Percentiles rank a stretch among this genome's conserved stretches.
Evolutionary conservation across 306 rosid species (phyloP).

Genomic region (Prunus salicina): DNA sequence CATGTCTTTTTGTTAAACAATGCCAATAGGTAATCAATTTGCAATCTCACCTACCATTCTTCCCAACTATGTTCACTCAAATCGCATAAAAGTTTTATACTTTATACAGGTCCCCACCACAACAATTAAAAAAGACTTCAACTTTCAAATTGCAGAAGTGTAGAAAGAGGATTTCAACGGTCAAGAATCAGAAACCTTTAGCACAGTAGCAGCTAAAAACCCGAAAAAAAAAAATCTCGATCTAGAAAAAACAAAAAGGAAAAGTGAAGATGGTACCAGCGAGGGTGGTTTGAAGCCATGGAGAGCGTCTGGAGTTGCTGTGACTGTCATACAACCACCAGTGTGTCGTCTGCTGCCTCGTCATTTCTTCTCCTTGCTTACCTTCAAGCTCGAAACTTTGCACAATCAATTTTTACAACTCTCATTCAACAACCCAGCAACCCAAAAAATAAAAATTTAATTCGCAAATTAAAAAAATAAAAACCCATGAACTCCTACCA

Average conservation of each 20-base stretch:
- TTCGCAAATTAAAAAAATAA: not conserved
- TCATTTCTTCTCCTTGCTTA: slow-evolving; percentile 26
- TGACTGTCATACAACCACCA: slow-evolving; percentile 78
- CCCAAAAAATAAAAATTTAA: not conserved
- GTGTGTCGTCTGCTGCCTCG: slow-evolving; percentile 35
- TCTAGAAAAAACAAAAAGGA: not conserved
- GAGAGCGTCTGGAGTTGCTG: slow-evolving; percentile 46
- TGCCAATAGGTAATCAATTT: not conserved
- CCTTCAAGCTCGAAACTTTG: not conserved
- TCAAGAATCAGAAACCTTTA: not conserved
- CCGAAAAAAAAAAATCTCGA: not conserved
- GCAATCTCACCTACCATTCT: slow-evolving; percentile 9
- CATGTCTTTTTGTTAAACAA: not conserved
- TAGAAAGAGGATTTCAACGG: slow-evolving; percentile 1
- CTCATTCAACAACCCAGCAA: not conserved
- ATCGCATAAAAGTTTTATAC: not conserved
- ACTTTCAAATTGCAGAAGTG: not conserved
- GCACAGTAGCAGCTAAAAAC: not conserved
- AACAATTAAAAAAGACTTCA: not conserved
- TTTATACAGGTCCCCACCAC: slow-evolving; percentile 9
- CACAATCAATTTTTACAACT: not conserved
- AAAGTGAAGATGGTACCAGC: slow-evolving; percentile 42
- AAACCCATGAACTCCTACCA: not conserved
- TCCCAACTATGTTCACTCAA: not conserved
- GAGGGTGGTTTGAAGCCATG: slow-evolving; percentile 81